These are phyloP conservation scores for Nicotiana undulata DNA, from an alignment of 257 asterid species.

Conservation along the genomic window DNA sequence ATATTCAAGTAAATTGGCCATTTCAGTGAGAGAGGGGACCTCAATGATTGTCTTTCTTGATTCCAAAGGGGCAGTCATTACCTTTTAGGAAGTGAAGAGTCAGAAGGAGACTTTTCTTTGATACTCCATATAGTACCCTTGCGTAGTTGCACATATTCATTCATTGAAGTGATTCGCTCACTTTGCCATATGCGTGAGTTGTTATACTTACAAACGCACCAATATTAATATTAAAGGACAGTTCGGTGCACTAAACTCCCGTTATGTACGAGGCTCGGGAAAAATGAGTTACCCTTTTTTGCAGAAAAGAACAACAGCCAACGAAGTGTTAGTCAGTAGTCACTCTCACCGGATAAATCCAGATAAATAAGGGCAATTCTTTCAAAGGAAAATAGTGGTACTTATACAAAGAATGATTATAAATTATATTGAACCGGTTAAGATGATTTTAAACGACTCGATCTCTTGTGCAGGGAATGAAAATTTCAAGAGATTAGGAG, in stretches of 20 bases:
- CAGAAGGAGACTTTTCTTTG: background rate
- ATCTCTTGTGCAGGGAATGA: background rate
- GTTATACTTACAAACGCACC: too few relatives aligned
- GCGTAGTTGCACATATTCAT: background rate
- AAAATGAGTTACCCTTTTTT: background rate
- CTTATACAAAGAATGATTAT: too few relatives aligned
- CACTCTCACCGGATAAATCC: background rate
- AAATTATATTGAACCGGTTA: too few relatives aligned
- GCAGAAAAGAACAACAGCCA: background rate
- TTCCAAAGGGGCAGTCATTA: slow-evolving; percentile 29
- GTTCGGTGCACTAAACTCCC: too few relatives aligned
- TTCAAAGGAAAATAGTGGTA: background rate
- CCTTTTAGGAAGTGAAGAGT: slow-evolving; percentile 6
- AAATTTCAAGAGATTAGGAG: background rate
- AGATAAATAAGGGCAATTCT: background rate
- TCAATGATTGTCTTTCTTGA: slow-evolving; percentile 21
- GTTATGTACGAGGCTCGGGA: background rate
- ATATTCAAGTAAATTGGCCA: slow-evolving; percentile 25
- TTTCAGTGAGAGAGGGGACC: slow-evolving; percentile 38
- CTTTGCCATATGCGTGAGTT: background rate
- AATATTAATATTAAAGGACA: too few relatives aligned
- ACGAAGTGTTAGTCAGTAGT: background rate
- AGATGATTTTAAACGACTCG: background rate
- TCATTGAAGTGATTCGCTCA: background rate
- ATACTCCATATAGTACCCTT: background rate